Evolutionary conservation across 129 eudicot species (phyloP).

Genomic region (Deinandra increscens): DNA sequence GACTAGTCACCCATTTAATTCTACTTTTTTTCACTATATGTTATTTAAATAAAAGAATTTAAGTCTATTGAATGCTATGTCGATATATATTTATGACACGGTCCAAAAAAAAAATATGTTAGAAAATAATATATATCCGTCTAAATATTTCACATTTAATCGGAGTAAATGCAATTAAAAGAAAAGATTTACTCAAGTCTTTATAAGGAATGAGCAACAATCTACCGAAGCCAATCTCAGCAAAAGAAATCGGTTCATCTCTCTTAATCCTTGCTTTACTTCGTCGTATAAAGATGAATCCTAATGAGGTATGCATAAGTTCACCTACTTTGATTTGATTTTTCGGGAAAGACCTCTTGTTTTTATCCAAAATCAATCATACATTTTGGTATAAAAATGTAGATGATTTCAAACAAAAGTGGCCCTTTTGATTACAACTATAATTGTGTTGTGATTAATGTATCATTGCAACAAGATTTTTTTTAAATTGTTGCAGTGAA

Average conservation of each 20-base stretch:
- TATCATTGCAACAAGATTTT: slow-evolving; percentile 2
- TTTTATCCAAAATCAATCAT: neutral
- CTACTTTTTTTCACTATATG: too few relatives aligned
- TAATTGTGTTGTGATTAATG: neutral
- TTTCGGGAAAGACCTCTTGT: neutral
- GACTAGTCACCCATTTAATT: too few relatives aligned
- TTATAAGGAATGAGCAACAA: slow-evolving; percentile 10
- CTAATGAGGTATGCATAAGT: slow-evolving; percentile 25
- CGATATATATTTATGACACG: too few relatives aligned
- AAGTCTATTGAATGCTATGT: too few relatives aligned
- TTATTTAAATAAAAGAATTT: too few relatives aligned
- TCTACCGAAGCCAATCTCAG: slow-evolving; percentile 11
- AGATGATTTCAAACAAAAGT: neutral
- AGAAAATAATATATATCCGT: too few relatives aligned
- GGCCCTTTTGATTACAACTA: neutral
- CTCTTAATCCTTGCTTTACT: slow-evolving; percentile 5
- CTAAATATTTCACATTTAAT: too few relatives aligned
- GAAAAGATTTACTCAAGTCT: neutral
- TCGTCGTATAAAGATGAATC: slow-evolving; percentile 2
- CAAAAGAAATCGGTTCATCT: slow-evolving; percentile 13
- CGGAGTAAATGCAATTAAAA: slow-evolving; percentile 19
- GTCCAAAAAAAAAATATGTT: too few relatives aligned
- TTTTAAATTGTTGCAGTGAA: neutral
- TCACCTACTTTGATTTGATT: neutral
- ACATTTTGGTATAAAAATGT: neutral